These are phyloP conservation scores for Eimeria praecox DNA, from an alignment of 169 alveolate species.

Conservation along the genomic window DNA sequence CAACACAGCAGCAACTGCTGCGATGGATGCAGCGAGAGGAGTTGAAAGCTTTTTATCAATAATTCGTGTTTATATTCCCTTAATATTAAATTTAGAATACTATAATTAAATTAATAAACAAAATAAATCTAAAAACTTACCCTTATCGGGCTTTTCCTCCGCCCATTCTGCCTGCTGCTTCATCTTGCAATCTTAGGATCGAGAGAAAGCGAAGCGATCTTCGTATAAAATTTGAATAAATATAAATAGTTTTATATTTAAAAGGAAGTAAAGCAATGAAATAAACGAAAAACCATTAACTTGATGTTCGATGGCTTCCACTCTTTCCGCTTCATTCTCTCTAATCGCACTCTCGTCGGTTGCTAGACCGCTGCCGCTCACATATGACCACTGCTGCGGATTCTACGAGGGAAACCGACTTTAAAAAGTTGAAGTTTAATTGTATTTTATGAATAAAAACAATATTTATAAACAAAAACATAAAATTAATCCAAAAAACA, in stretches of 20 bases:
- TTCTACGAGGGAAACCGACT: too few species aligned
- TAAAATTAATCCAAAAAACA: too few species aligned
- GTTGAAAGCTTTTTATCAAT: neutral
- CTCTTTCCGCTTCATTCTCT: neutral
- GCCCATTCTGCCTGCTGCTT: conserved; percentile 47
- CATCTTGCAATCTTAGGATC: neutral
- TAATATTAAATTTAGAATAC: too few species aligned
- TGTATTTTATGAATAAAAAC: too few species aligned
- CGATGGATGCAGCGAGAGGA: too few species aligned
- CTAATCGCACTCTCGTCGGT: neutral
- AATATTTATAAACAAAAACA: too few species aligned
- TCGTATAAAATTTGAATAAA: neutral
- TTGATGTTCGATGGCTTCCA: neutral
- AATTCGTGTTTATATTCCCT: too few species aligned
- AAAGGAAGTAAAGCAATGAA: neutral
- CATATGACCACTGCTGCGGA: neutral
- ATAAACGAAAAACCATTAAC: too few species aligned
- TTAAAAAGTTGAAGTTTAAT: too few species aligned
- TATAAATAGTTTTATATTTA: neutral
- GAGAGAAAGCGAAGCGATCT: neutral
- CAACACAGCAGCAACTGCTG: too few species aligned
- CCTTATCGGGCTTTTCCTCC: neutral
- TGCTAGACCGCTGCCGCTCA: neutral
- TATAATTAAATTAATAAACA: too few species aligned
- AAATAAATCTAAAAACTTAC: neutral